Evolutionary conservation across 768 basidiomycete species (phyloP).

Genomic region (Collybiopsis luxurians): DNA sequence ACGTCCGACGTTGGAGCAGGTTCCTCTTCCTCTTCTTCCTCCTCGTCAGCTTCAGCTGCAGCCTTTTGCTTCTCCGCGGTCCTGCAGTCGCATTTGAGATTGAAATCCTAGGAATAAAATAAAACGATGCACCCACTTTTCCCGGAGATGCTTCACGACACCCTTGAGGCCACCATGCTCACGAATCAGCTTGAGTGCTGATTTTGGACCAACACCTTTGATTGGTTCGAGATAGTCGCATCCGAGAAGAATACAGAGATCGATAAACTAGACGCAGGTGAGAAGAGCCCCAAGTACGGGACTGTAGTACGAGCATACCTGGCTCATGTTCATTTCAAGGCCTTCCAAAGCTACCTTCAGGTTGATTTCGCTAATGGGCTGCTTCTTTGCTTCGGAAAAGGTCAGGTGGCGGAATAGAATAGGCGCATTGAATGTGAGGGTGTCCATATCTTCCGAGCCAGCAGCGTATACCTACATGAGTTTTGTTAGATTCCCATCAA

Average conservation of each 20-base stretch:
- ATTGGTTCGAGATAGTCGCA: conserved; percentile 99
- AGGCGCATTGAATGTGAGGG: conserved; percentile 91
- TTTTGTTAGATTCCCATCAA: background rate
- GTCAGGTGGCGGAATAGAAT: conserved; percentile 94
- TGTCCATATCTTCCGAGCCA: conserved; percentile 99
- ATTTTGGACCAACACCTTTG: conserved; percentile 94
- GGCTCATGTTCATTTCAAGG: conserved; percentile 88
- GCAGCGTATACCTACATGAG: conserved; percentile 87
- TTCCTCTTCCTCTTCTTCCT: conserved; percentile 27
- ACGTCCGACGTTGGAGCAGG: conserved; percentile 45
- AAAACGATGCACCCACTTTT: conserved; percentile 49
- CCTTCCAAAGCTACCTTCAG: conserved; percentile 83
- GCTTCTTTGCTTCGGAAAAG: conserved; percentile 96
- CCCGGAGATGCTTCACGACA: conserved; percentile 75
- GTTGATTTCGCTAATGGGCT: conserved; percentile 91
- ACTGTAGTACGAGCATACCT: conserved; percentile 40
- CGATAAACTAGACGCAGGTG: conserved; percentile 73
- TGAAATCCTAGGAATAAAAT: background rate
- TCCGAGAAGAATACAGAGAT: conserved; percentile 93
- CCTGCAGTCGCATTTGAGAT: conserved; percentile 12
- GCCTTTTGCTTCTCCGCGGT: conserved; percentile 36
- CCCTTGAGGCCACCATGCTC: conserved; percentile 73
- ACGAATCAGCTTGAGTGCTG: conserved; percentile 86
- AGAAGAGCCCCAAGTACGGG: background rate
- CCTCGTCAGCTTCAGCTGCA: conserved; percentile 17